Evolutionary conservation across 495 filamentous ascomycete genomes (phyloP).

Genomic region (Aspergillus steynii): DNA sequence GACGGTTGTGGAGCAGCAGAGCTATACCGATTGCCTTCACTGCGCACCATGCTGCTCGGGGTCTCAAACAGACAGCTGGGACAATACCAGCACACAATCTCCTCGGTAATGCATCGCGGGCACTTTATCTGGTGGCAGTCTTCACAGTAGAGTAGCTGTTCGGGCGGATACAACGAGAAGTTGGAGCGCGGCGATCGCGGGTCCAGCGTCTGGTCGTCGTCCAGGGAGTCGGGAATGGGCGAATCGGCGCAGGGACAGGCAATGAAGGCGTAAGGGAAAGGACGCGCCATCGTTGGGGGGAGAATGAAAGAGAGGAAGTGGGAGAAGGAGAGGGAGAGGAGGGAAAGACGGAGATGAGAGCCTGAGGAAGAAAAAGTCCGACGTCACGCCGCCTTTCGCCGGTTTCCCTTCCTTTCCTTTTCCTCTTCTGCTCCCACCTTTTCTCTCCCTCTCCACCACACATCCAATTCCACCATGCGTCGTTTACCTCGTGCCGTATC

Average conservation of each 20-base stretch:
- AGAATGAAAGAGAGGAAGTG: not conserved
- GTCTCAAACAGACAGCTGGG: constrained; percentile 97
- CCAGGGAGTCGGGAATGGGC: constrained; percentile 49
- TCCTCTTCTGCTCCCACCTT: not conserved
- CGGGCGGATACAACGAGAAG: constrained; percentile 89
- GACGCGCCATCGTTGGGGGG: constrained; percentile 59
- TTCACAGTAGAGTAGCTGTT: constrained; percentile 92
- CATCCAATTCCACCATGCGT: constrained; percentile 16
- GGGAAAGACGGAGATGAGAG: not conserved
- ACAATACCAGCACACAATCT: constrained; percentile 91
- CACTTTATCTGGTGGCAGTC: constrained; percentile 96
- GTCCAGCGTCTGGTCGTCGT: constrained; percentile 82
- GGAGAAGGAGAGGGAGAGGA: not conserved
- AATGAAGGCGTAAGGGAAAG: constrained; percentile 87
- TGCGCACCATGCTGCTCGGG: constrained; percentile 82
- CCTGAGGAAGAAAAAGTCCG: too few species aligned
- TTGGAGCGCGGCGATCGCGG: constrained; percentile 79
- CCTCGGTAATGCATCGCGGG: constrained; percentile 85
- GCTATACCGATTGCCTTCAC: constrained; percentile 82
- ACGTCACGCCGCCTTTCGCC: not conserved
- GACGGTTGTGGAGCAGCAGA: constrained; percentile 20
- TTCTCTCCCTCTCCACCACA: not conserved
- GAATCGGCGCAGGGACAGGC: constrained; percentile 85
- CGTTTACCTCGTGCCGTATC: constrained; percentile 25
- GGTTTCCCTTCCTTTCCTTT: not conserved